Conservation (phyloP, 148 eudicot species). For the Polygonum aviculare region DNA sequence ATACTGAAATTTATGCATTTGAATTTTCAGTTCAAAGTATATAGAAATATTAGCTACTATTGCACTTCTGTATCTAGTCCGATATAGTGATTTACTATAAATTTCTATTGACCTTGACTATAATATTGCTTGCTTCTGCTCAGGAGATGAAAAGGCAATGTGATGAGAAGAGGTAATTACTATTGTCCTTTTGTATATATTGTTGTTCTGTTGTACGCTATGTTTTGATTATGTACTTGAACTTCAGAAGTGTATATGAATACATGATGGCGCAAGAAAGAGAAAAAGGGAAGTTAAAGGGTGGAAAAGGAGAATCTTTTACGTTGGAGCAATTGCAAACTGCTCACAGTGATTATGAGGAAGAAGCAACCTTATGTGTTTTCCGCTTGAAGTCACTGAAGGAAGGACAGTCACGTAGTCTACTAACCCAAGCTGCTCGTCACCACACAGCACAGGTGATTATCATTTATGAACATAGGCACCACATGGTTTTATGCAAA, state of each 20-base stretch:
- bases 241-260: conserved; percentile 61
- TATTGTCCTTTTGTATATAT: neutral
- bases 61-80: too few species aligned
- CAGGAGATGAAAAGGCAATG: conserved; percentile 91
- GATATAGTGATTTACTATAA: neutral
- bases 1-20: neutral
- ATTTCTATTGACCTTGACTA: neutral
- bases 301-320: conserved; percentile 68
- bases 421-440: conserved; percentile 95
- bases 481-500: neutral
- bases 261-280: conserved; percentile 59
- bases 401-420: conserved; percentile 92
- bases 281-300: conserved; percentile 68
- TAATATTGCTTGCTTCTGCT: conserved; percentile 17
- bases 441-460: conserved; percentile 94
- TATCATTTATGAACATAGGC: neutral
- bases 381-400: conserved; percentile 89
- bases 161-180: conserved; percentile 77
- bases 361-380: conserved; percentile 77
- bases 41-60: neutral
- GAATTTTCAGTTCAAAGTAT: neutral
- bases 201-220: conserved; percentile 2
- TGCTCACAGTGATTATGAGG: conserved; percentile 81
- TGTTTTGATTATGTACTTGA: conserved; percentile 16
- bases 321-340: conserved; percentile 57